Conservation (phyloP, 177 flowering plant genomes). For the Telopea speciosissima region DNA sequence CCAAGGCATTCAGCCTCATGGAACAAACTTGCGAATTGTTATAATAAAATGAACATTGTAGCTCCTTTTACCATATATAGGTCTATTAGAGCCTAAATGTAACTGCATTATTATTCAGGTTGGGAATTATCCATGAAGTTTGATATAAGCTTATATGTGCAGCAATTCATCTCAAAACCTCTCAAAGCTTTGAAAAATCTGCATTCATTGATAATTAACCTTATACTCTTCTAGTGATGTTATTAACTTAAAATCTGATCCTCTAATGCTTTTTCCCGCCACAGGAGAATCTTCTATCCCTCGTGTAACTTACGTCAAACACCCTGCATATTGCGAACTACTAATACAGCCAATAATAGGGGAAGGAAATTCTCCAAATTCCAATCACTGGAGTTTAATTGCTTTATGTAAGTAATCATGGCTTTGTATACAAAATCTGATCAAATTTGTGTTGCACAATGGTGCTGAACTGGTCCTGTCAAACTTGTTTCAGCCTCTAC, state of each 20-base stretch:
- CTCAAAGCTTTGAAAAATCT: neutral
- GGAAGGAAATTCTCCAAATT: conserved; percentile 91
- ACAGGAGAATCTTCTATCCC: conserved; percentile 57
- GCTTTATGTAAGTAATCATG: conserved; percentile 62
- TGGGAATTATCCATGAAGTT: neutral
- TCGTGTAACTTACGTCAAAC: conserved; percentile 63
- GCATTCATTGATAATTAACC: neutral
- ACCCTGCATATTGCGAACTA: conserved; percentile 61
- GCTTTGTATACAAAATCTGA: neutral
- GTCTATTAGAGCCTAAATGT: neutral
- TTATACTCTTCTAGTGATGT: neutral
- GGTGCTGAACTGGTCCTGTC: neutral
- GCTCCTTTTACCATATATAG: neutral
- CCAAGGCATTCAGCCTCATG: conserved; percentile 28
- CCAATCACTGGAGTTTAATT: conserved; percentile 71
- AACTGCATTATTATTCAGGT: neutral
- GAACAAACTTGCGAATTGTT: conserved; percentile 33
- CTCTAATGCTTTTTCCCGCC: conserved; percentile 11
- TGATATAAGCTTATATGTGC: neutral
- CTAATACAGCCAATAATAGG: conserved; percentile 78
- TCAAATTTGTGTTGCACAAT: neutral
- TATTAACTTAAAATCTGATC: conserved; percentile 3
- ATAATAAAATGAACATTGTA: conserved; percentile 10
- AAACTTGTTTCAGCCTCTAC: neutral
- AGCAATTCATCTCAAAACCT: neutral